These are phyloP conservation scores for Harrya chromipes DNA, from an alignment of 768 basidiomycete species.

Conservation along the genomic window DNA sequence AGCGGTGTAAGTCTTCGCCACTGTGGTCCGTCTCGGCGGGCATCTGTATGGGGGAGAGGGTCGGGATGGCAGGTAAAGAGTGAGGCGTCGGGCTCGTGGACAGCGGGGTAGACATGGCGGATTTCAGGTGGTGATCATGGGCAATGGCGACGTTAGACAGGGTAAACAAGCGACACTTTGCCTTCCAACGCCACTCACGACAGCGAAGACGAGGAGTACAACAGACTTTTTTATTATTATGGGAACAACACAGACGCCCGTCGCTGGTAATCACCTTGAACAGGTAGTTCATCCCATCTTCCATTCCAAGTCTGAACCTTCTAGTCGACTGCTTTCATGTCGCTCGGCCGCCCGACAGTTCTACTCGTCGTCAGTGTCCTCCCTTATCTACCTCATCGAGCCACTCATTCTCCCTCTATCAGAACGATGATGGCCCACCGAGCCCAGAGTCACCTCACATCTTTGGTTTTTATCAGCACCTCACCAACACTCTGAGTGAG, in stretches of 20 bases:
- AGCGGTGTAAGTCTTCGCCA: conserved; percentile 21
- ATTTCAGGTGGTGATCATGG: conserved; percentile 15
- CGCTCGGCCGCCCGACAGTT: conserved; percentile 26
- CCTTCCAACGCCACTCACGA: conserved; percentile 4
- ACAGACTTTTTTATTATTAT: conserved; percentile 15
- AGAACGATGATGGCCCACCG: conserved; percentile 89
- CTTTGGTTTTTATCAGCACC: conserved; percentile 61
- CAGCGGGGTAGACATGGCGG: conserved; percentile 18
- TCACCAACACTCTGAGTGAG: conserved; percentile 59
- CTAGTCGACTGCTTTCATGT: conserved; percentile 6
- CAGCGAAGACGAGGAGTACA: conserved; percentile 4
- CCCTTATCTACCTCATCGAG: neutral
- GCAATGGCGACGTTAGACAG: conserved; percentile 3
- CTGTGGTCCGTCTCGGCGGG: conserved; percentile 28
- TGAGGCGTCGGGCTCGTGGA: conserved; percentile 19
- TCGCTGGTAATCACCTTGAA: neutral
- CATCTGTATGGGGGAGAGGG: conserved; percentile 46
- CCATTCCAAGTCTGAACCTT: neutral
- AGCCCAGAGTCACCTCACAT: conserved; percentile 70
- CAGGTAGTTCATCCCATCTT: neutral
- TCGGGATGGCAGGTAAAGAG: conserved; percentile 37
- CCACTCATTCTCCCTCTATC: conserved; percentile 2
- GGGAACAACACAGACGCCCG: conserved; percentile 18
- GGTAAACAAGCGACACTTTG: neutral
- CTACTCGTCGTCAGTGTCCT: conserved; percentile 42